phyloP scores from a whole-genome alignment of 2,329 filamentous ascomycete species.

The Pochonia chlamydosporia region DNA sequence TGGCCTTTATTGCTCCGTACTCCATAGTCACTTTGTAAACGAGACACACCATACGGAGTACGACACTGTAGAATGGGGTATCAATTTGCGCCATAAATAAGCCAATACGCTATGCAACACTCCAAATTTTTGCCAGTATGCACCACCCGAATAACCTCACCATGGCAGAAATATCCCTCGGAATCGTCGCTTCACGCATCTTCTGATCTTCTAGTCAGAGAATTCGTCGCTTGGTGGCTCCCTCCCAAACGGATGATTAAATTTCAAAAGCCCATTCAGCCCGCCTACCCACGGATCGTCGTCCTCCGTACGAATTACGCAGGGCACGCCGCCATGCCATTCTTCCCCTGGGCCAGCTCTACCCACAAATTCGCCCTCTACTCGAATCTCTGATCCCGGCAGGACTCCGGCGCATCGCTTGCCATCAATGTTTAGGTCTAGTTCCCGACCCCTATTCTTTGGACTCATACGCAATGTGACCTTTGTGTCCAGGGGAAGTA shows the following conservation, averaged over 20 bases:
- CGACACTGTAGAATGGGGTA: no score
- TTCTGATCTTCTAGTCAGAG: constrained; percentile 15
- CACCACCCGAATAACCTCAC: neutral
- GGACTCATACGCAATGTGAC: constrained; percentile 77
- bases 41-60: no score
- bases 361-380: constrained; percentile 78
- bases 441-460: constrained; percentile 69
- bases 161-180: neutral
- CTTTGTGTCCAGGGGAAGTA: constrained; percentile 79
- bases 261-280: constrained; percentile 87
- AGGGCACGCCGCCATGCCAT: constrained; percentile 80
- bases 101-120: neutral
- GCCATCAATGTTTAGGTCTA: constrained; percentile 77
- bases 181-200: neutral
- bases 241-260: constrained; percentile 88
- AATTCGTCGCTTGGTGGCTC: constrained; percentile 25
- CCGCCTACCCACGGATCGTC: constrained; percentile 97
- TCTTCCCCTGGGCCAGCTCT: constrained; percentile 33
- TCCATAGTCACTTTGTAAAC: no score
- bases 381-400: constrained; percentile 77
- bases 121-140: neutral
- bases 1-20: no score
- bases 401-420: constrained; percentile 61
- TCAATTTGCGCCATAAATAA: neutral
- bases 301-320: constrained; percentile 70